Evolutionary conservation across 1,284 basidiomycete species (phyloP).

Genomic region (Thelephora terrestris): DNA sequence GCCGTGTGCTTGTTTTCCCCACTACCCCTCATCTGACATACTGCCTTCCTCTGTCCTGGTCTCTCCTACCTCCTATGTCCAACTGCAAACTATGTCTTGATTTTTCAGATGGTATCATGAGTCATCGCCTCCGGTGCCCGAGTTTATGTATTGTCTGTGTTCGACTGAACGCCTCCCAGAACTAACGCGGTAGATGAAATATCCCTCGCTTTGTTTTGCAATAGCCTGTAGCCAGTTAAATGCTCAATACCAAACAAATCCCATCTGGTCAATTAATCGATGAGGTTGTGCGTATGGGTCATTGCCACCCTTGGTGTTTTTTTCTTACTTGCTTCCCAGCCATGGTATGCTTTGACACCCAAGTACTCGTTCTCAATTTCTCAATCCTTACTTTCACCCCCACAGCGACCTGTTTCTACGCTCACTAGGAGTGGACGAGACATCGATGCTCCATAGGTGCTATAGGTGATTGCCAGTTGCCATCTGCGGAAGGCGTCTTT

Average conservation of each 20-base stretch:
- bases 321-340: background rate
- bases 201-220: too few relatives aligned
- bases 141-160: background rate
- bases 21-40: background rate
- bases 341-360: background rate
- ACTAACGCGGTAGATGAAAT: too few relatives aligned
- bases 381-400: background rate
- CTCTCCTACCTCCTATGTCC: background rate
- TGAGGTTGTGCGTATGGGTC: too few relatives aligned
- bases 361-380: too few relatives aligned
- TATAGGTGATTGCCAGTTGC: too few relatives aligned
- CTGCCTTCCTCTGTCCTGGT: background rate
- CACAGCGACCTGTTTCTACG: background rate
- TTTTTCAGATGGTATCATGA: background rate
- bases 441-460: background rate
- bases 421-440: background rate
- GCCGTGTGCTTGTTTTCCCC: too few relatives aligned
- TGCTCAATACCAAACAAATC: too few relatives aligned
- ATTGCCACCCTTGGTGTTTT: too few relatives aligned
- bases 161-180: background rate
- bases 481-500: constrained; percentile 31
- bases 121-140: background rate
- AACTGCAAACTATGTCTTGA: background rate
- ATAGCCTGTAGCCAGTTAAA: too few relatives aligned
- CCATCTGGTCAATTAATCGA: too few relatives aligned